Base-by-base conservation (phyloP, 2,329 filamentous ascomycete species). In the Phialophora tarda region DNA sequence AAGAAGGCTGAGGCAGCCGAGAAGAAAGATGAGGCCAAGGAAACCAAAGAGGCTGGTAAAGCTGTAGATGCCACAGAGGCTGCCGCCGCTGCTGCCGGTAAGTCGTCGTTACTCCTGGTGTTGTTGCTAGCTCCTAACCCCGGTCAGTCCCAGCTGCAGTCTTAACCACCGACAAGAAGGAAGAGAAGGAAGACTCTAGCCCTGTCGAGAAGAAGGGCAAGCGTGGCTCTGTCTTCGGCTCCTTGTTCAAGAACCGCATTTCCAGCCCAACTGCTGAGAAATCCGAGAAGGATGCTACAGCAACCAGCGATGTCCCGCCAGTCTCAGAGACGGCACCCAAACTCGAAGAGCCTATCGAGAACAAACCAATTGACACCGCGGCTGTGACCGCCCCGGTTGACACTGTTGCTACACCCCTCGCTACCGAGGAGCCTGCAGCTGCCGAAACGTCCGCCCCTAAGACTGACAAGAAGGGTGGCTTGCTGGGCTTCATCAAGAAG, bases 221-320 rank as follows among this genome's bases (percentile, higher is more conserved):
- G 91, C 91, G 92, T 79, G 88, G 88, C 80, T 95, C 91, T 72
- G 89, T 93, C 75, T 96, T 96, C 80, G 88, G 87, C 74, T 89
- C 88, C 75, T 88, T 91, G 77, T 86, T 85, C 80, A 90, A 92
- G 86, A 94, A 94, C 85, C 89, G 89, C 14, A 78, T 81, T 58
- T 74, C 76, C 68, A 81, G 77, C 76, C 79, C 80, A 34, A 76
- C 76, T 62, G 75, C 78, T 54, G 80, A 82, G 75, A 82, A 82
- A 75, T 75, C 77, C 14, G 80, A 82, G 73, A 81, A 81, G 73
- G 81, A 84, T 68, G 77, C 76, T 54, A 79, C 83, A 73, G 80
- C 83, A 60, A 78, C 80, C 72, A 81, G 84, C 65, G 82, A 83
- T 73, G 76, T 78, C 65, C 75, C 79, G 4, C 68, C 79, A 55